Conservation (phyloP, 78 protist species). For the Dictyostelium purpureum region DNA sequence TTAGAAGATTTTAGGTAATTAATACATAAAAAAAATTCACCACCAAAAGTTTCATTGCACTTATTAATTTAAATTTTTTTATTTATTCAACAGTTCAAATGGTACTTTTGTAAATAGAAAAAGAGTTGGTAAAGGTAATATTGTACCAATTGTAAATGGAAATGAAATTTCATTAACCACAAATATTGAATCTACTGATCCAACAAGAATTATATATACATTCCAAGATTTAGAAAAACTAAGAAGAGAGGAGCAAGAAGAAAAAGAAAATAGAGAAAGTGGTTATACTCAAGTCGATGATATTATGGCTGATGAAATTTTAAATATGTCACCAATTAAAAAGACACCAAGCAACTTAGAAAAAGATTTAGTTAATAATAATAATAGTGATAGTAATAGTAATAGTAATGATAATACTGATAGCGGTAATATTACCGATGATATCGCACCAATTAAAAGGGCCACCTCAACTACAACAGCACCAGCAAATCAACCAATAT, state of each 20-base stretch:
- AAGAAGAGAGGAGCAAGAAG: constrained; percentile 1
- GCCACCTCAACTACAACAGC: constrained; percentile 4
- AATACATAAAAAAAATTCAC: too few relatives aligned
- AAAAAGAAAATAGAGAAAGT: not conserved
- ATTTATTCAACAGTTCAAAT: not conserved
- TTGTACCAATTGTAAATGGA: constrained; percentile 25
- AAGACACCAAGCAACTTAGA: not conserved
- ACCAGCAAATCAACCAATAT: not conserved
- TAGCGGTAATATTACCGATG: not conserved
- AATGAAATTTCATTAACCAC: constrained; percentile 61
- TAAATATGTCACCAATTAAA: constrained; percentile 17
- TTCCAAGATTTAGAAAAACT: constrained; percentile 38
- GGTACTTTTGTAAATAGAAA: constrained; percentile 64
- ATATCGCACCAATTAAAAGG: not conserved
- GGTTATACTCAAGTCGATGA: constrained; percentile 17
- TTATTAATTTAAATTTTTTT: not conserved
- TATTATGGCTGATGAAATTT: not conserved
- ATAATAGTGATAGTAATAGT: not conserved
- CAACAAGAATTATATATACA: constrained; percentile 9
- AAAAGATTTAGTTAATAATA: not conserved
- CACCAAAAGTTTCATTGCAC: too few relatives aligned
- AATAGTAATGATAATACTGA: not conserved
- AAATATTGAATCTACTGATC: not conserved
- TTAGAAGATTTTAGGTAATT: constrained; percentile 48
- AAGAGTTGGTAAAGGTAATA: constrained; percentile 44